Evolutionary conservation across 2,329 filamentous ascomycete genomes (phyloP), one percentile per base, ranked within the genome.

Genomic region (Microascus cirrosus): DNA sequence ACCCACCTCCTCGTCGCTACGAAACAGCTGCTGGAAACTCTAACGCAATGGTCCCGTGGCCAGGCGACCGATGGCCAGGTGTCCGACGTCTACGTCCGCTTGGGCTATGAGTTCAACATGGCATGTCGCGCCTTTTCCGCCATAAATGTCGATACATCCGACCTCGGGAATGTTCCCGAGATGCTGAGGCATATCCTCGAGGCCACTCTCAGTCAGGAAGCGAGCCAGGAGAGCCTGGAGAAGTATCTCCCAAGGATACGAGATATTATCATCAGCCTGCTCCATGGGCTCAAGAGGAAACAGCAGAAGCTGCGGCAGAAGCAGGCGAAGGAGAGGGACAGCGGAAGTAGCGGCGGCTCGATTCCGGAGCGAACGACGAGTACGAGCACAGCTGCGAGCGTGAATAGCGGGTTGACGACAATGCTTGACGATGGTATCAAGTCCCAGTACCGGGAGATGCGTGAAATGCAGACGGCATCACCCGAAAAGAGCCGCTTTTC

Each of bases 51-150:
- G 94, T 99, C 94, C 60, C 89, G 93, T 59, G 87, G 89, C 61
- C 86, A 89, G 66, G 92, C 94, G 58, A 92, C 90, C 62, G 94
- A 99, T 73, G 89, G 87, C 61, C 90, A 97, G 70, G 94, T 99
- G 60, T 97, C 94, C 13, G 94, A 99, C 70, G 94, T 99, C 65
- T 99, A 99, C 69, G 94, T 99, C 60, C 87, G 94, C 61, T 77
- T 99, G 61, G 94, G 94, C 53, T 99, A 99, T 73, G 94, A 99
- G 73, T 99, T 99, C 80, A 99, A 99, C 73, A 94, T 99, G 77
- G 94, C 94, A 32, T 97, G 93, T 71, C 87, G 94, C 58, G 93
- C 94, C 61, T 99, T 99, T 73, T 90, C 90, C 66, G 90, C 92
- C 59, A 99, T 99, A 67, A 94, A 95, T 61, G 94, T 99, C 62